Base-by-base conservation (phyloP, 768 basidiomycete genomes). In the Dioszegia crocea region DNA sequence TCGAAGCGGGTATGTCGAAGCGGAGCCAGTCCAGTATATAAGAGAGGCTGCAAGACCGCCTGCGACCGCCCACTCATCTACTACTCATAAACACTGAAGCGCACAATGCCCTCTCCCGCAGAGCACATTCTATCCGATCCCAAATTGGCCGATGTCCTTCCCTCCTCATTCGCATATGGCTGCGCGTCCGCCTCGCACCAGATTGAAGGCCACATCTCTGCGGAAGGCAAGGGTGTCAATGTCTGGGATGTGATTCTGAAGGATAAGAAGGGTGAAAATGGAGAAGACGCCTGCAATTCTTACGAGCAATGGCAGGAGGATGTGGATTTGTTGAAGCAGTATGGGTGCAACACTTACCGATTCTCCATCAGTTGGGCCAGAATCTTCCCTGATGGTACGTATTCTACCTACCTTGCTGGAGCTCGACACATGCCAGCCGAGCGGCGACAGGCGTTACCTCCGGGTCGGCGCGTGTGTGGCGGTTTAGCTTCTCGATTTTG, bases 291-390 rank as follows among this genome's bases (percentile, higher is more conserved):
- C 11, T 67, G 66, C 19, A 66, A 66, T 24, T 62, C 55, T 14
- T 73, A 70, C 43, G 46, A 67, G 39, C 47, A 54, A 36, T 73
- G 64, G 63, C 52, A 54, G 46, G 64, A 73, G 41, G 71, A 73
- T 45, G 57, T 73, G 14, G 59, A 60, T 55, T 54, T 73, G 10
- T 52, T 73, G 52, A 67, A 70, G 57, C 17, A 49, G 29, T 69
- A 65, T 49, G 71, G 71, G 21, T 59, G 56, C 40, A 66, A 62
- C 44, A 44, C 62, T 4, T 68, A 70, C 52, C 54, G 71, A 12
- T 66, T 73, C 60, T 56, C 51, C 16, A 62, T 73, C 46, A 36
- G 59, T 21, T 73, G 71, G 71, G 29, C 68, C 4, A 56, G 71
- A 24, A 59, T 73, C 43, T 61, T 60, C 16, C 66, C 71, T 6